phyloP scores from a whole-genome alignment of 192 early-diverging fungal species.

The Thamnidium elegans region DNA sequence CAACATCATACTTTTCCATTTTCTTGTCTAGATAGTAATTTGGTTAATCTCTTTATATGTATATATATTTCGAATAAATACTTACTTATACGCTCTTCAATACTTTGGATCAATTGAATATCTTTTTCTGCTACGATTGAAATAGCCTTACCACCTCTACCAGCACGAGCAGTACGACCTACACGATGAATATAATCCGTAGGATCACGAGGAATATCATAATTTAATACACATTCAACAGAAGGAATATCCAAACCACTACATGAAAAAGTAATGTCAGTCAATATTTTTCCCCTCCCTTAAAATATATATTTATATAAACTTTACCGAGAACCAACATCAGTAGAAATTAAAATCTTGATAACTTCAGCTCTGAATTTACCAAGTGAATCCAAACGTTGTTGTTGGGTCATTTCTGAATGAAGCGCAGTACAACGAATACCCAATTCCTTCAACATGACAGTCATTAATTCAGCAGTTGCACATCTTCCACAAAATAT shows the following conservation, averaged over 20 bases:
- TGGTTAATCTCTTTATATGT: neutral
- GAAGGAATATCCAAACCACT: constrained; percentile 97
- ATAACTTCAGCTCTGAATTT: constrained; percentile 90
- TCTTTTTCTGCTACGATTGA: constrained; percentile 87
- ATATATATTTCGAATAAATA: neutral
- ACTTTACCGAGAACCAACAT: constrained; percentile 86
- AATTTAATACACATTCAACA: constrained; percentile 91
- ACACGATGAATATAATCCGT: constrained; percentile 98
- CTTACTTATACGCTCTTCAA: constrained; percentile 80
- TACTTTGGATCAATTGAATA: constrained; percentile 83
- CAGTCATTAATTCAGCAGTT: constrained; percentile 78
- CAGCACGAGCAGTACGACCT: constrained; percentile 97
- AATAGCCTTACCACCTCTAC: constrained; percentile 84
- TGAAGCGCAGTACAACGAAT: constrained; percentile 89
- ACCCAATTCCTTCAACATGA: constrained; percentile 90
- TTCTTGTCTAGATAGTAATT: constrained; percentile 58
- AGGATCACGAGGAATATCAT: constrained; percentile 91
- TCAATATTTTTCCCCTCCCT: neutral
- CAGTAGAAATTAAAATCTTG: constrained; percentile 89
- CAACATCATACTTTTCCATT: constrained; percentile 71
- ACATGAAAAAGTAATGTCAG: neutral
- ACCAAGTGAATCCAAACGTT: constrained; percentile 85
- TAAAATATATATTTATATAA: neutral
- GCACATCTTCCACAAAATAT: constrained; percentile 89
- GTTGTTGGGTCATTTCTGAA: constrained; percentile 88